Evolutionary conservation across 768 basidiomycete species (phyloP).

Genomic region (Mycena sanguinolenta): DNA sequence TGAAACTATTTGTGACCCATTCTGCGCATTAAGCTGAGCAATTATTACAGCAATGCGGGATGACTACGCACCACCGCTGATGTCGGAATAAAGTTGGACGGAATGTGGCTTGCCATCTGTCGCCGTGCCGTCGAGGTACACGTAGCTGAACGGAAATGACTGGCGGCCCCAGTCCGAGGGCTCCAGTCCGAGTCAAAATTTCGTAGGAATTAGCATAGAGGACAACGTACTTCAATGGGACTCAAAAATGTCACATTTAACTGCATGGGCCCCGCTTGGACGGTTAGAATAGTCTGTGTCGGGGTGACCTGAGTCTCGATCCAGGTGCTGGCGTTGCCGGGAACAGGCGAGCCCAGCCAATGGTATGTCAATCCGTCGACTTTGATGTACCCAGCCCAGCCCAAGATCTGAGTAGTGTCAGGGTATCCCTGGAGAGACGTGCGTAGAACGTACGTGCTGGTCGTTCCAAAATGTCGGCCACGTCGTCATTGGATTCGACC

Average conservation of each 20-base stretch:
- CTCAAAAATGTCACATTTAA: conserved; percentile 67
- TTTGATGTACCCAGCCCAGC: conserved; percentile 64
- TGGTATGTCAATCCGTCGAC: conserved; percentile 60
- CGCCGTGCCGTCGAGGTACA: conserved; percentile 54
- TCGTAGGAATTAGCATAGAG: neutral
- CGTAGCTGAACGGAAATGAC: conserved; percentile 67
- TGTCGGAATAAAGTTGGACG: conserved; percentile 63
- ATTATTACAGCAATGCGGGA: neutral
- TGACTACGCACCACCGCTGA: conserved; percentile 50
- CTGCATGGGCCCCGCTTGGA: conserved; percentile 65
- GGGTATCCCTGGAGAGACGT: no score
- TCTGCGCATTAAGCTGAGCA: conserved; percentile 41
- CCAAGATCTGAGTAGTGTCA: conserved; percentile 51
- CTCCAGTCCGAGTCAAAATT: neutral
- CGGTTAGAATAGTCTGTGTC: conserved; percentile 64
- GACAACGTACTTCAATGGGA: conserved; percentile 64
- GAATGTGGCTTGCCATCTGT: conserved; percentile 54
- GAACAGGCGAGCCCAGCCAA: conserved; percentile 56
- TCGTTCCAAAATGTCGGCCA: conserved; percentile 69
- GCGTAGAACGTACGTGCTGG: conserved; percentile 44
- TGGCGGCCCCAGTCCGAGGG: conserved; percentile 51
- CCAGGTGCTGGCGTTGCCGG: conserved; percentile 38
- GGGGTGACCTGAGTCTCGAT: conserved; percentile 59
- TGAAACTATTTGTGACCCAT: conserved; percentile 51
- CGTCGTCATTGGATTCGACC: conserved; percentile 46